Base-by-base conservation (phyloP, 1,284 basidiomycete species). In the Trichosporon sp. region DNA sequence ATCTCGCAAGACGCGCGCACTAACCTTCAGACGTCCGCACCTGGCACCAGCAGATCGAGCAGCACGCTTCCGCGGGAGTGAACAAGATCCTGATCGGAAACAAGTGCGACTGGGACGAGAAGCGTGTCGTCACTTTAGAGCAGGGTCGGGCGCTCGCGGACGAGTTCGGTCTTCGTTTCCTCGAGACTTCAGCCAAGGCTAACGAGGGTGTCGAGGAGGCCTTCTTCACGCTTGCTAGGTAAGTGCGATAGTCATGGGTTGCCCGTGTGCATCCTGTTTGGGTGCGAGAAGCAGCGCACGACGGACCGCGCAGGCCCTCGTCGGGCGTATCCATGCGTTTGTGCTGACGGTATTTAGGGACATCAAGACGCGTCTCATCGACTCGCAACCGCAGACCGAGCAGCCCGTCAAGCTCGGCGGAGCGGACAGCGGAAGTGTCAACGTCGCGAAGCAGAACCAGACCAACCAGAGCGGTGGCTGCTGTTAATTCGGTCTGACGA, bases 11-110 rank as follows among this genome's bases (percentile, higher is more conserved):
- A 11, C 51, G 8, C 12, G 11, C 14, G 14, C 37, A 35, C 40
- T 64, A 31, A 66, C 59, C 43, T 59, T 5, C 68, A 98, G 96
- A 99, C 86, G 96, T 99, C 83, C 93, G 96, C 78, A 98, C 95
- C 79, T 99, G 97, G 97, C 94, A 98, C 85, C 87, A 92, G 61
- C 98, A 98, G 85, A 96, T 99, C 76, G 96, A 99, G 85, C 96
- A 99, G 85, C 96, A 99, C 83, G 97, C 97, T 32, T 97, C 95
- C 4, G 94, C 98, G 78, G 96, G 94, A 46, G 97, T 99, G 73
- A 98, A 98, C 89, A 99, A 98, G 90, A 94, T 99, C 74, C 90
- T 99, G 70, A 93, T 99, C 75, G 97, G 97, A 67, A 99, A 99
- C 88, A 99, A 99, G 86, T 97, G 92, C 72, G 97, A 99, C 85